A percentile compares a stretch with the other conserved stretches of the same genome.
These are phyloP conservation scores for Phaseolus coccineus DNA, from an alignment of 331 rosid species.

Conservation along the genomic window DNA sequence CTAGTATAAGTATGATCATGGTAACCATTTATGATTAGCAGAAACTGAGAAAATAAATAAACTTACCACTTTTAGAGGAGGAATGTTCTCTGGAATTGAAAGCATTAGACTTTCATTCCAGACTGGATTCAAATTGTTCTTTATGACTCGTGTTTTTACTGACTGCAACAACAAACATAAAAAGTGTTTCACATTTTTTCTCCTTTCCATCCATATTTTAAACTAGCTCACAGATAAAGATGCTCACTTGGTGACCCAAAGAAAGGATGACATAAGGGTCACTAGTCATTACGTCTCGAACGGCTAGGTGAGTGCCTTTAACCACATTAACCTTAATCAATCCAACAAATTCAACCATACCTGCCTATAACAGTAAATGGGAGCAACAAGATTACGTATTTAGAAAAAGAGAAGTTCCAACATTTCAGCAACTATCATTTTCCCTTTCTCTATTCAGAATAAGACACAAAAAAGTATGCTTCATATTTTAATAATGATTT, in stretches of 20 bases:
- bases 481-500: neutral
- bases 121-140: conserved; percentile 86
- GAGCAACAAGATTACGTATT: conserved; percentile 47
- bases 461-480: neutral
- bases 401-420: conserved; percentile 1
- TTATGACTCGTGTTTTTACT: conserved; percentile 87
- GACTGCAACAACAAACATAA: conserved; percentile 65
- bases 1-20: conserved; percentile 9
- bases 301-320: conserved; percentile 82
- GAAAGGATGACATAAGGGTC: conserved; percentile 95
- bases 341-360: conserved; percentile 97
- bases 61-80: conserved; percentile 94
- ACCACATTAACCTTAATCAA: conserved; percentile 91
- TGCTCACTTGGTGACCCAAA: conserved; percentile 90
- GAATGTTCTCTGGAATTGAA: conserved; percentile 89
- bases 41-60: neutral
- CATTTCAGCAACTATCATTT: conserved; percentile 15
- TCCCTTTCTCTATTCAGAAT: conserved; percentile 2
- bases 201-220: neutral
- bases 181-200: conserved; percentile 27
- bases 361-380: conserved; percentile 74
- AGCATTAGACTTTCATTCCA: conserved; percentile 96
- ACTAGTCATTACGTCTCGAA: conserved; percentile 86
- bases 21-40: conserved; percentile 19
- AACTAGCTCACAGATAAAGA: conserved; percentile 37